phyloP scores from a whole-genome alignment of 2,329 filamentous ascomycete species.

The Fusarium tanahbumbuense region DNA sequence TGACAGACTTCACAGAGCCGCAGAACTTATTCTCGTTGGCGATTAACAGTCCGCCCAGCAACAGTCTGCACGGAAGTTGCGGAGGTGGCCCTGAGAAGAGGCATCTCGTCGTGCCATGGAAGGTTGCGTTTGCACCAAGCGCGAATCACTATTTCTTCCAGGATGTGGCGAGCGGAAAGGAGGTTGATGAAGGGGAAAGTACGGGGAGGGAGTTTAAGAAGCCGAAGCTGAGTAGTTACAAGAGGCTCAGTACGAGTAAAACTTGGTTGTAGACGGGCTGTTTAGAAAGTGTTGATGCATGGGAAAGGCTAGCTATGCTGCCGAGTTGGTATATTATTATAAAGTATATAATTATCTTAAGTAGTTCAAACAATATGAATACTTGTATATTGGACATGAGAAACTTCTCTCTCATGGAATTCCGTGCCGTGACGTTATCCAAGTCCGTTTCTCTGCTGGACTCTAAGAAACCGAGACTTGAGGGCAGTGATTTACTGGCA shows the following conservation, averaged over 20 bases:
- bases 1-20: slow-evolving; percentile 84
- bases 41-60: slow-evolving; percentile 66
- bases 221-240: slow-evolving; percentile 41
- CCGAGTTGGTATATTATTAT: not conserved
- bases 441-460: not conserved
- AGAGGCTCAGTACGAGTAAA: slow-evolving; percentile 45
- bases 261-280: slow-evolving; percentile 42
- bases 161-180: slow-evolving; percentile 51
- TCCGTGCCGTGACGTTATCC: not conserved
- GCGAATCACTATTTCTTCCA: slow-evolving; percentile 59
- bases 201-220: slow-evolving; percentile 36
- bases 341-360: not conserved
- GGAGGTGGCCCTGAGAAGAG: slow-evolving; percentile 52
- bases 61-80: slow-evolving; percentile 53
- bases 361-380: not conserved
- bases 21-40: slow-evolving; percentile 79
- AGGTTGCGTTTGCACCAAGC: slow-evolving; percentile 53
- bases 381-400: not conserved
- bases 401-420: not conserved
- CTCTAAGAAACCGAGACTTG: not conserved
- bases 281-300: not conserved
- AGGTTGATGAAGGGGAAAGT: slow-evolving; percentile 51
- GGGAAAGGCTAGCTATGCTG: slow-evolving; percentile 2
- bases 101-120: slow-evolving; percentile 57
- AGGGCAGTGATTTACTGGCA: not conserved